These are phyloP conservation scores for Mycena floridula DNA, from an alignment of 768 basidiomycete genomes.

Conservation along the genomic window DNA sequence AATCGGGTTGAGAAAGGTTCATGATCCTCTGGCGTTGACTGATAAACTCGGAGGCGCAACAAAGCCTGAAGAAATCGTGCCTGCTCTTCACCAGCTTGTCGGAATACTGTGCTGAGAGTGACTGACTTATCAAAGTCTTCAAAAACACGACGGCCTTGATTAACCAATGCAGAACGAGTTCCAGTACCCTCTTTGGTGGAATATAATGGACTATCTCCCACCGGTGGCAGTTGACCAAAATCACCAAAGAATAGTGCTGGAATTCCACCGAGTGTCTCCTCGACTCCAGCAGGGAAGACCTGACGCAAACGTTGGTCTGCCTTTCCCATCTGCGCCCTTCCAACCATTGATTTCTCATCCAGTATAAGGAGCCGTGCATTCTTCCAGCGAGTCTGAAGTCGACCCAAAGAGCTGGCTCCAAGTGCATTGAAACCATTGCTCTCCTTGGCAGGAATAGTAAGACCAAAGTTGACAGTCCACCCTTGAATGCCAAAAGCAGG, in stretches of 20 bases:
- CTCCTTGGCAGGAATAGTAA: conserved; percentile 9
- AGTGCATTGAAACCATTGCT: conserved; percentile 5
- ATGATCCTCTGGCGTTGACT: background rate
- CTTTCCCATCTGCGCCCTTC: conserved; percentile 10
- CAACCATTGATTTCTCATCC: conserved; percentile 23
- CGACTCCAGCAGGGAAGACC: conserved; percentile 4
- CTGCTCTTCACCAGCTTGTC: background rate
- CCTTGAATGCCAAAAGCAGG: conserved; percentile 18
- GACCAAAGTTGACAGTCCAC: conserved; percentile 15
- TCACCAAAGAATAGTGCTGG: conserved; percentile 18
- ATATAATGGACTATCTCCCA: conserved; percentile 17
- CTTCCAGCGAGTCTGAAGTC: conserved; percentile 13
- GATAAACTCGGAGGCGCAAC: background rate
- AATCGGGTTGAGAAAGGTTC: background rate
- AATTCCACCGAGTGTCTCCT: conserved; percentile 13
- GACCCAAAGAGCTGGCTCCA: conserved; percentile 1
- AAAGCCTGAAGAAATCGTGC: background rate
- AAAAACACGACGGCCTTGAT: background rate
- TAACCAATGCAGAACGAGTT: background rate
- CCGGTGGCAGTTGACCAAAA: conserved; percentile 22
- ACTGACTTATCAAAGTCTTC: background rate
- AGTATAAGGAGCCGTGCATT: conserved; percentile 13
- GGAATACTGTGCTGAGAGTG: background rate
- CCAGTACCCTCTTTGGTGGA: conserved; percentile 1
- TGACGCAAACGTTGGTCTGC: conserved; percentile 13